Base-by-base conservation (phyloP, 257 asterid species). In the Handroanthus guayacan region DNA sequence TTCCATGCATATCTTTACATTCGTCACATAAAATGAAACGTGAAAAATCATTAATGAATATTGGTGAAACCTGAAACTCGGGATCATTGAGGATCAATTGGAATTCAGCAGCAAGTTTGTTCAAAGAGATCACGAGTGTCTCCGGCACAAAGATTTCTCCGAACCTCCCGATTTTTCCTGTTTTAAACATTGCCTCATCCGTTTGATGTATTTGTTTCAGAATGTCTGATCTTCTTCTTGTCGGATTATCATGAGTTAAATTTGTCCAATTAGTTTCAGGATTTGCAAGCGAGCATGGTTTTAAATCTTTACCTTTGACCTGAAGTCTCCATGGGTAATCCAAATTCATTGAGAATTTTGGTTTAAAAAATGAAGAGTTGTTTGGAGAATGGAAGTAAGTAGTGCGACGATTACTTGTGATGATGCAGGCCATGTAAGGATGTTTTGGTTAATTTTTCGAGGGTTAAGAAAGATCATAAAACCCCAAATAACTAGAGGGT, bases 131-230 rank as follows among this genome's bases (percentile, higher is more conserved):
- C 11, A 87, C 80, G 41, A 87, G 81, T 2, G 89, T 85, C 75
- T 89, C 94, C 14, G 90, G 91, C 34, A 89, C 90, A 55, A 82
- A 85, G 12, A 65, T 72, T 18, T 92, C 94, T 16, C 94, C 94
- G 9, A 73, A 89, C 74, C 75, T 79, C 0, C 94, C 94, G 13
- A 80, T 84, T 61, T 85, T 87, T 36, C 89, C 88, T 0, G 67
- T 80, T 13, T 12, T 71, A 2, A 18, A 25, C 9, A 12, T 18
- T 4, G 69, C 4, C 36, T 73, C 67, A 20, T 77, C 61, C n/a
- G 74, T 61, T 17, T 54, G 81, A 51, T 70, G 67, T 36, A 67
- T 54, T 10, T n/a, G 48, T 8, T 36, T 8, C 12, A 57, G 20
- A 9, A 60, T 45, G 6, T 74, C 72, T 12, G 72, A 60, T n/a